Conservation (phyloP, 192 early-diverging fungal genomes). For the Mortierella antarctica region DNA sequence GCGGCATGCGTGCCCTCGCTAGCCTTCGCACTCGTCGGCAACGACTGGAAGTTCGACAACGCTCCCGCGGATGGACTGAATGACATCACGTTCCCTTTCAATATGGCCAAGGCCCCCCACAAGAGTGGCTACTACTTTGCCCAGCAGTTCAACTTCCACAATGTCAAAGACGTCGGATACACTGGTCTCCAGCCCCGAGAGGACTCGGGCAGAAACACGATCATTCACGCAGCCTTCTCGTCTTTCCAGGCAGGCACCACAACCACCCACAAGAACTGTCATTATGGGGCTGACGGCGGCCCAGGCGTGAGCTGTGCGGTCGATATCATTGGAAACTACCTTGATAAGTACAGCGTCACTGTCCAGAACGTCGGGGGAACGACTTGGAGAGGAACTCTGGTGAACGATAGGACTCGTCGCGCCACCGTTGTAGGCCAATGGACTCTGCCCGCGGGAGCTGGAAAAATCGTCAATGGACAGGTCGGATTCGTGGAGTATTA, state of each 20-base stretch:
- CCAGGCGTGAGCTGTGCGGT: constrained; percentile 26
- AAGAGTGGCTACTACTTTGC: constrained; percentile 32
- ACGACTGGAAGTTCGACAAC: constrained; percentile 8
- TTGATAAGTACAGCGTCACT: constrained; percentile 6
- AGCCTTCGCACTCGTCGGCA: constrained; percentile 15
- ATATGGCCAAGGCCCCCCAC: constrained; percentile 32
- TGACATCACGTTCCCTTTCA: constrained; percentile 34
- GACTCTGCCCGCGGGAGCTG: constrained; percentile 12
- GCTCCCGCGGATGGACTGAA: constrained; percentile 11
- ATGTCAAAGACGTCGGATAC: neutral
- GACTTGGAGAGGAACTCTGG: constrained; percentile 26
- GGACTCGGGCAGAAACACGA: constrained; percentile 8
- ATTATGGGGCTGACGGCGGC: constrained; percentile 8
- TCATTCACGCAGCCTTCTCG: constrained; percentile 23
- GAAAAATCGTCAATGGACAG: constrained; percentile 12
- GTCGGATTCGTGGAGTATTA: constrained; percentile 27
- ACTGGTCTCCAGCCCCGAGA: constrained; percentile 27
- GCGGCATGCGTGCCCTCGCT: constrained; percentile 15
- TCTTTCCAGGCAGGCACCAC: constrained; percentile 21
- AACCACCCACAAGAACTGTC: constrained; percentile 13
- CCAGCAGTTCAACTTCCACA: constrained; percentile 23
- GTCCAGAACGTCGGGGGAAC: constrained; percentile 10
- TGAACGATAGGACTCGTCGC: constrained; percentile 5
- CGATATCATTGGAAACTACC: constrained; percentile 16
- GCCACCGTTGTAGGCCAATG: constrained; percentile 12